Conservation (phyloP, 2,329 filamentous ascomycete genomes). For the Aspergillus tamarii region DNA sequence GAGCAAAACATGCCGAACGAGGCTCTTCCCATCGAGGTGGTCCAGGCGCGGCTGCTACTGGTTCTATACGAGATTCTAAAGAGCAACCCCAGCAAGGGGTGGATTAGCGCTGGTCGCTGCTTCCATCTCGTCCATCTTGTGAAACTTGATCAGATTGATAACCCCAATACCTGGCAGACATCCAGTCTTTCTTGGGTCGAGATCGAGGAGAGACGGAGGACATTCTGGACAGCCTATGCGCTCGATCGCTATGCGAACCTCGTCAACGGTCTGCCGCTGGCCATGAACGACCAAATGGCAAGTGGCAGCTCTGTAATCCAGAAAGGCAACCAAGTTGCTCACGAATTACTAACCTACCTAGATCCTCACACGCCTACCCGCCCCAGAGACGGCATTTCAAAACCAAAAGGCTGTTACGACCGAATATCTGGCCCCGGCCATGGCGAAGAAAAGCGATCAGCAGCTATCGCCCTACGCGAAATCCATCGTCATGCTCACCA, state of each 20-base stretch:
- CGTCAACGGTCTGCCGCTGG: neutral
- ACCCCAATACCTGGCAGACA: neutral
- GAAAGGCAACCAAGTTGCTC: no score
- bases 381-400: neutral
- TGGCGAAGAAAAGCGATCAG: neutral
- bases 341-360: neutral
- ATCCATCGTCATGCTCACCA: neutral
- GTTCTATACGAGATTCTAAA: neutral
- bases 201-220: neutral
- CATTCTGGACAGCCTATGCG: neutral
- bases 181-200: neutral
- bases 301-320: neutral
- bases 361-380: neutral
- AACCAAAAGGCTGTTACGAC: neutral
- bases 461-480: neutral
- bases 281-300: neutral
- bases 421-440: neutral
- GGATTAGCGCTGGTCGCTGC: neutral
- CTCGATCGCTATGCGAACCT: neutral
- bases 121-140: neutral
- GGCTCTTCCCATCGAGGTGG: neutral
- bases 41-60: neutral
- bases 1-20: neutral
- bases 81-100: neutral
- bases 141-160: neutral